Evolutionary conservation across 176 grass and related monocot genomes (phyloP), one percentile per base, ranked within the genome.

Genomic region (Rhynchospora tenuis): DNA sequence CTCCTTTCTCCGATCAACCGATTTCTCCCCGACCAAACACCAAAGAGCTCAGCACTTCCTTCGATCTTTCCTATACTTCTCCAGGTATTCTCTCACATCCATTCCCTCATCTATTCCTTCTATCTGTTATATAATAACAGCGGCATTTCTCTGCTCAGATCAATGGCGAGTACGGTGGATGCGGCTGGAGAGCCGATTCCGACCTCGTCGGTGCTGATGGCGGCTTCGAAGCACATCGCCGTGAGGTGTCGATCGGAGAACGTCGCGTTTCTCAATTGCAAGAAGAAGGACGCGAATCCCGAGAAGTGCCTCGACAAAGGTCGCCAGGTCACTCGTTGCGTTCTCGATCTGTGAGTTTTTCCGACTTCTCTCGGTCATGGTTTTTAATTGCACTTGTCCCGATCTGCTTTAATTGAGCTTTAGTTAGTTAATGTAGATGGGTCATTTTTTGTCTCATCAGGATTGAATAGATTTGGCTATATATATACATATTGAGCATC

Each of bases 251-350:
- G 91, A 70, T 77, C 94, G 2, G 89, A 97, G 87, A 97, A 97
- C 81, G 64, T 97, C 23, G 94, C 88, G 72, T 97, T 97, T 87
- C 90, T 97, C 87, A 97, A 97, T 84, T 97, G 91, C 86, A 97
- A 97, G 94, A 97, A 97, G 87, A 97, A 97, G 89, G 94, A 97
- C 52, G 80, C 89, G 63, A 93, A 97, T 83, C 91, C 91, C 10
- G 89, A 97, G 81, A 97, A 91, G 86, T 97, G 94, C 81, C 91
- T 97, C 64, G 94, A 97, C 63, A 97, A 91, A 82, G 94, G 94
- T 15, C 94, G 91, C 29, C 89, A 93, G 78, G 94, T 97, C 81
- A 93, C 87, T 22, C 81, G 71, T 4, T 97, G 94, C 83, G 89
- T 97, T 63, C 81, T 97, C 75, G 86, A 73, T 85, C 87, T 97